Percentiles rank a stretch among this genome's conserved stretches.
These are phyloP conservation scores for Raffaelea albimanens DNA, from an alignment of 2,329 filamentous ascomycete genomes.

Conservation along the genomic window DNA sequence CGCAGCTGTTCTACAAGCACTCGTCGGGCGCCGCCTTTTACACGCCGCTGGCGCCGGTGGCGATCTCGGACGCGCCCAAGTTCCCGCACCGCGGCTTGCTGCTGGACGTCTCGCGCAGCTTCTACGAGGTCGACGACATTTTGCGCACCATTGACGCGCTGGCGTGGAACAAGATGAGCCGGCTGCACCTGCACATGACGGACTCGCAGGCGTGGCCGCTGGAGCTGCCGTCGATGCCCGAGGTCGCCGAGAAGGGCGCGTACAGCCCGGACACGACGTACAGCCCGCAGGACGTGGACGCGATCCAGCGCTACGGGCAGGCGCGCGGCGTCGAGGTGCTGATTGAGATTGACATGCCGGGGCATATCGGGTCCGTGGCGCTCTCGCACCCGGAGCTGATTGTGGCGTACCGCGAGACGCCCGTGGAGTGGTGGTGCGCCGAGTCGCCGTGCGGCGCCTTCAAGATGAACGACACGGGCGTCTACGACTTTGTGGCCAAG, in stretches of 20 bases:
- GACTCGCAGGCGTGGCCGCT: constrained; percentile 82
- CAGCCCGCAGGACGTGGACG: constrained; percentile 50
- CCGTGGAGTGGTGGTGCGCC: constrained; percentile 50
- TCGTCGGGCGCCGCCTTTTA: constrained; percentile 51
- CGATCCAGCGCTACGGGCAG: constrained; percentile 62
- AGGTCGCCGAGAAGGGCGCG: constrained; percentile 62
- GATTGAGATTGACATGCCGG: constrained; percentile 73
- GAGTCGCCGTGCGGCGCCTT: constrained; percentile 61
- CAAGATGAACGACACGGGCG: constrained; percentile 63
- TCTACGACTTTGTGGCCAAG: constrained; percentile 61
- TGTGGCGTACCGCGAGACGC: constrained; percentile 48
- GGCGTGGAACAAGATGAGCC: constrained; percentile 74
- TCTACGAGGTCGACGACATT: constrained; percentile 58
- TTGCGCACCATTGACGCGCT: constrained; percentile 67
- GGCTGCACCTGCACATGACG: constrained; percentile 70
- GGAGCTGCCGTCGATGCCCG: constrained; percentile 65
- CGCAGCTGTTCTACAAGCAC: constrained; percentile 71
- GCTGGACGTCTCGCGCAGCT: constrained; percentile 68
- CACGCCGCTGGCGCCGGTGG: constrained; percentile 60
- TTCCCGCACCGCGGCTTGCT: constrained; percentile 73
- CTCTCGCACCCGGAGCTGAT: constrained; percentile 63
- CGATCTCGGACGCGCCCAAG: constrained; percentile 62
- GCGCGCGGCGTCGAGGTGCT: constrained; percentile 61
- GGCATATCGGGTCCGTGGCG: constrained; percentile 62
- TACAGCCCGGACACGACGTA: constrained; percentile 62